These are phyloP conservation scores for Turnera subulata DNA, from an alignment of 345 rosid genomes.

Conservation along the genomic window DNA sequence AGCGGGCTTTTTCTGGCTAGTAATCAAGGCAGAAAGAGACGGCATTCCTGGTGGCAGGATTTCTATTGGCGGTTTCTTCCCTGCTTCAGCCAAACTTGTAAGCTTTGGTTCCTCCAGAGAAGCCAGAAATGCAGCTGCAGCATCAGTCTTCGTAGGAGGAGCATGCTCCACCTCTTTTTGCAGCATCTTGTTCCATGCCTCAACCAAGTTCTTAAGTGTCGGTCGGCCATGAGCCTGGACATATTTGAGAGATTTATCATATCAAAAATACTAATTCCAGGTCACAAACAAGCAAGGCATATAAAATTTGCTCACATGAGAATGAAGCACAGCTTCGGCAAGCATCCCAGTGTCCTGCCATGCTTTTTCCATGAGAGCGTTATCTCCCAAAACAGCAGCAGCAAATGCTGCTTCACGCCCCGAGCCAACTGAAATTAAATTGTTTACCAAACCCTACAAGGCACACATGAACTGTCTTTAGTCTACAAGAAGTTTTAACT, in stretches of 20 bases:
- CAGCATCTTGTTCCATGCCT: constrained; percentile 82
- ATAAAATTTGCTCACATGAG: constrained; percentile 59
- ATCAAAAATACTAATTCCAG: constrained; percentile 10
- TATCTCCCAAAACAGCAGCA: constrained; percentile 92
- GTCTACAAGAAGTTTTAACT: too few species aligned
- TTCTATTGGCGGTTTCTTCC: constrained; percentile 79
- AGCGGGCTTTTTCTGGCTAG: constrained; percentile 64
- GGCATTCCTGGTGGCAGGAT: constrained; percentile 96
- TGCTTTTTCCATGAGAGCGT: constrained; percentile 94
- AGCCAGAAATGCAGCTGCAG: constrained; percentile 87
- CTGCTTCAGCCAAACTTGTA: constrained; percentile 81
- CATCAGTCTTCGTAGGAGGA: constrained; percentile 78
- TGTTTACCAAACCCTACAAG: constrained; percentile 77
- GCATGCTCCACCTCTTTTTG: constrained; percentile 80
- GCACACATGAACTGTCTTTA: constrained; percentile 5
- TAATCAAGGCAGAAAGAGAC: constrained; percentile 64
- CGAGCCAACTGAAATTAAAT: constrained; percentile 79
- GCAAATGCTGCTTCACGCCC: constrained; percentile 97
- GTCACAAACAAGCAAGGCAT: neutral
- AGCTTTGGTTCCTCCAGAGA: constrained; percentile 87
- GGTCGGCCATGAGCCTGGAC: constrained; percentile 96
- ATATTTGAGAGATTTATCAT: constrained; percentile 17
- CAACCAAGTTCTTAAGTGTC: constrained; percentile 76
- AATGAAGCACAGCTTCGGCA: constrained; percentile 98
- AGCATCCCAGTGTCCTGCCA: constrained; percentile 99